Evolutionary conservation across 2,329 filamentous ascomycete species (phyloP).

Genomic region (Ceratocystis huliohia): DNA sequence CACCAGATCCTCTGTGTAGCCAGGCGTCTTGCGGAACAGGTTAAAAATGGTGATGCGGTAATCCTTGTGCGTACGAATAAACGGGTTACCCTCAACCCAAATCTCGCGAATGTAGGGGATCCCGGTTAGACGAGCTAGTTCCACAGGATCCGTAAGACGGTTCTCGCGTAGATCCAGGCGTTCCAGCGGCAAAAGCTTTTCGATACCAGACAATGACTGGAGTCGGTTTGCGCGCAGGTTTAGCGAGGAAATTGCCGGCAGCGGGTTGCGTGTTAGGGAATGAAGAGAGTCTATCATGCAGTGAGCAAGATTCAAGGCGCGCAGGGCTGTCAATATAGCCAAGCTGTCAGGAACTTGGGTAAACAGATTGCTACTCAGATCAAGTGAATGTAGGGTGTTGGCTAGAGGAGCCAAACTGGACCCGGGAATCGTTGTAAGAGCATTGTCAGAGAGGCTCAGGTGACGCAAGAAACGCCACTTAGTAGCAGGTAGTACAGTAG

Average conservation of each 20-base stretch:
- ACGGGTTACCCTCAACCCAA: slow-evolving; percentile 85
- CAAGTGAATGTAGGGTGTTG: slow-evolving; percentile 79
- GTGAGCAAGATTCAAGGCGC: slow-evolving; percentile 83
- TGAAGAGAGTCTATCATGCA: slow-evolving; percentile 96
- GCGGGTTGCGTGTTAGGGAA: slow-evolving; percentile 69
- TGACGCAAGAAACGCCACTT: slow-evolving; percentile 96
- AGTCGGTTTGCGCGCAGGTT: slow-evolving; percentile 85
- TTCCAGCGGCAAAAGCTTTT: slow-evolving; percentile 78
- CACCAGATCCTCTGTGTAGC: slow-evolving; percentile 78
- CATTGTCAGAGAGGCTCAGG: slow-evolving; percentile 83
- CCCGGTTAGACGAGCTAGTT: slow-evolving; percentile 76
- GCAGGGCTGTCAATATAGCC: slow-evolving; percentile 71
- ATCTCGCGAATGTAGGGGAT: slow-evolving; percentile 87
- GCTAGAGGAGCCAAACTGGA: slow-evolving; percentile 68
- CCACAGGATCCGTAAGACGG: slow-evolving; percentile 74
- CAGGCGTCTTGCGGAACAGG: slow-evolving; percentile 77
- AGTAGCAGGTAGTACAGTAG: slow-evolving; percentile 53
- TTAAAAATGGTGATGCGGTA: slow-evolving; percentile 93
- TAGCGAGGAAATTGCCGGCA: slow-evolving; percentile 85
- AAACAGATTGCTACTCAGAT: slow-evolving; percentile 86
- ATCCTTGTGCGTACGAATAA: slow-evolving; percentile 71
- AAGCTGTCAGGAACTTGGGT: slow-evolving; percentile 88
- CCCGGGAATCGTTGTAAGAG: slow-evolving; percentile 64
- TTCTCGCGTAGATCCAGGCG: slow-evolving; percentile 87
- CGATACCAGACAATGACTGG: slow-evolving; percentile 74